These are phyloP conservation scores for Fusarium udum DNA, from an alignment of 2,329 filamentous ascomycete species.

Conservation along the genomic window DNA sequence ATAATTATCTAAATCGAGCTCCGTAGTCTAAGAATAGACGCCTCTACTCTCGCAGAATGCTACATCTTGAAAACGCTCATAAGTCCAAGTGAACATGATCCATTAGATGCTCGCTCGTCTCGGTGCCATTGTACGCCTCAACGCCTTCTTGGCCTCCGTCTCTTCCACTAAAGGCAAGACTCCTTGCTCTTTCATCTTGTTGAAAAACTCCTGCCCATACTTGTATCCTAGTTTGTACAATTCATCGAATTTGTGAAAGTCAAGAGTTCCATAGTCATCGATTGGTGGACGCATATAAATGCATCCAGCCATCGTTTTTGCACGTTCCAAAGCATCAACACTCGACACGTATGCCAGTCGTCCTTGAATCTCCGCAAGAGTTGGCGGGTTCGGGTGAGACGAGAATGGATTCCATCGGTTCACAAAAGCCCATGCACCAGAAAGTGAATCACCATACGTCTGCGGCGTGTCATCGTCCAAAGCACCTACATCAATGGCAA, in stretches of 20 bases:
- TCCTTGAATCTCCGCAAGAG: conserved; percentile 94
- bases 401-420: conserved; percentile 99
- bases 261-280: conserved; percentile 90
- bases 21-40: background rate
- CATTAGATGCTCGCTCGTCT: conserved; percentile 77
- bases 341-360: conserved; percentile 93
- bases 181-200: conserved; percentile 79
- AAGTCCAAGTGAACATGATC: background rate
- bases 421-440: conserved; percentile 91
- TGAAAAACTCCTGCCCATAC: conserved; percentile 84
- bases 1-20: background rate
- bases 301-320: conserved; percentile 90
- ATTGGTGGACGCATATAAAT: conserved; percentile 97
- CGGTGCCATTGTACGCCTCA: conserved; percentile 82
- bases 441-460: conserved; percentile 90
- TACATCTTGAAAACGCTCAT: background rate
- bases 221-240: conserved; percentile 90
- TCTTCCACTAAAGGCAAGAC: conserved; percentile 75
- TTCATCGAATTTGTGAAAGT: conserved; percentile 98
- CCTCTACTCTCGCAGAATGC: background rate
- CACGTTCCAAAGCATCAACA: conserved; percentile 91
- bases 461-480: conserved; percentile 93
- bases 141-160: conserved; percentile 78
- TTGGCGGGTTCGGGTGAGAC: conserved; percentile 87
- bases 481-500: conserved; percentile 93